Base-by-base conservation (phyloP, 2,329 filamentous ascomycete genomes). In the Ustilaginoidea virens region DNA sequence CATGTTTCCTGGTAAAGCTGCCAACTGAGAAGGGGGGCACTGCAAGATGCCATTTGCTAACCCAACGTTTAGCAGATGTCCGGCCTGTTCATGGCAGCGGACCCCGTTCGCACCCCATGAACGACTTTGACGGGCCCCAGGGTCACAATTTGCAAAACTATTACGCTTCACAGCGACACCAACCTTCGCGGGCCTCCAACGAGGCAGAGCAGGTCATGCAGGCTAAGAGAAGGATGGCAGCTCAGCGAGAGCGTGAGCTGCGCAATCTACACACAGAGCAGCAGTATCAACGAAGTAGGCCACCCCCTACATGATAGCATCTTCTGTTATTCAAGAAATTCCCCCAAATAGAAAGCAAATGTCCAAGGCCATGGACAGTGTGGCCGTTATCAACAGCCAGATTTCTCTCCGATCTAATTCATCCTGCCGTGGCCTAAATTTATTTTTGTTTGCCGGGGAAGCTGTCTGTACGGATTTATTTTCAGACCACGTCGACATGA, bases 231-330 rank as follows among this genome's bases (percentile, higher is more conserved):
- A 80, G 87, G 67, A 92, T 96, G 82, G 90, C 90, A 50, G 90
- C 90, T 56, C 90, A 96, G 64, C 82, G 90, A 60, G 90, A 98
- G 69, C 81, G 87, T 60, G 90, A 98, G 66, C 77, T 98, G 58
- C 83, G 90, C 60, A 98, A 96, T 63, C 93, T 96, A 63, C 90
- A 98, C 64, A 92, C 94, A 63, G 90, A 98, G 73, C 90, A 98
- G 73, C 90, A 98, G 74, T 96, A 92, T 64, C 92, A 96, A 69
- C 78, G 87, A 82, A 94, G 90, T 96, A 82, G 74, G 80, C 74
- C 74, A 58, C 70, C 74, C 71, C 71, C 69, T 69, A 66, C 70
- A 72, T 68, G 69, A 72, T 79, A 75, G 70, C 69, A 64, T 39
- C 48, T 46, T 45, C 50, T 56, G 47, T 46, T 39, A 40, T 40